Percentiles rank a stretch among this genome's conserved stretches.
phyloP scores from a whole-genome alignment of 2,329 filamentous ascomycete species.

The Cordyceps tenuipes region DNA sequence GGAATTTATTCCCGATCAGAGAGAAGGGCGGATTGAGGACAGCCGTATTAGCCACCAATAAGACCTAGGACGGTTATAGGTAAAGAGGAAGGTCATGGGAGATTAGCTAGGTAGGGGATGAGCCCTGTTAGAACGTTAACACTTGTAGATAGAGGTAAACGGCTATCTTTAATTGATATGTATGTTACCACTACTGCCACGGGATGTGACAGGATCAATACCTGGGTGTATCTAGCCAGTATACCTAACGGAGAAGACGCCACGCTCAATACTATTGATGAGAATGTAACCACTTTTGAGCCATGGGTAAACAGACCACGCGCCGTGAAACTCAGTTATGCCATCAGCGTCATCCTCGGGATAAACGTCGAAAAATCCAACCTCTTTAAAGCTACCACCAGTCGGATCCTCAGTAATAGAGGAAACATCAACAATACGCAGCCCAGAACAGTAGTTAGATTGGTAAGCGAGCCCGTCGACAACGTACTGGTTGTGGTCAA shows the following conservation, averaged over 20 bases:
- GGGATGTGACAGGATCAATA: too few relatives aligned
- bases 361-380: slow-evolving; percentile 42
- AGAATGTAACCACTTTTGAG: slow-evolving; percentile 42
- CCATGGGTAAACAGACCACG: slow-evolving; percentile 40
- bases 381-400: slow-evolving; percentile 36
- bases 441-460: slow-evolving; percentile 41
- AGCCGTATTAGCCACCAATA: too few relatives aligned
- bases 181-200: too few relatives aligned
- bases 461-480: slow-evolving; percentile 37
- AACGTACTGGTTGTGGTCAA: slow-evolving; percentile 44
- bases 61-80: too few relatives aligned
- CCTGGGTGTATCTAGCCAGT: neutral
- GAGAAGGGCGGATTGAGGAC: too few relatives aligned
- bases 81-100: too few relatives aligned
- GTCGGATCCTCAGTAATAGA: slow-evolving; percentile 33
- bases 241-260: slow-evolving; percentile 38
- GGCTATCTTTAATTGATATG: too few relatives aligned
- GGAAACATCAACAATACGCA: slow-evolving; percentile 31
- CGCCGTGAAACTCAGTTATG: slow-evolving; percentile 32
- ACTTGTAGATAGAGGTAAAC: too few relatives aligned
- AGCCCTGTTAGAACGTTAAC: too few relatives aligned
- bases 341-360: slow-evolving; percentile 38
- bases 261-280: slow-evolving; percentile 44
- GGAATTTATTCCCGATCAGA: too few relatives aligned
- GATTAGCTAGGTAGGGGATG: too few relatives aligned